Conservation (phyloP, 2,329 filamentous ascomycete species). For the Nannizzia gypsea region DNA sequence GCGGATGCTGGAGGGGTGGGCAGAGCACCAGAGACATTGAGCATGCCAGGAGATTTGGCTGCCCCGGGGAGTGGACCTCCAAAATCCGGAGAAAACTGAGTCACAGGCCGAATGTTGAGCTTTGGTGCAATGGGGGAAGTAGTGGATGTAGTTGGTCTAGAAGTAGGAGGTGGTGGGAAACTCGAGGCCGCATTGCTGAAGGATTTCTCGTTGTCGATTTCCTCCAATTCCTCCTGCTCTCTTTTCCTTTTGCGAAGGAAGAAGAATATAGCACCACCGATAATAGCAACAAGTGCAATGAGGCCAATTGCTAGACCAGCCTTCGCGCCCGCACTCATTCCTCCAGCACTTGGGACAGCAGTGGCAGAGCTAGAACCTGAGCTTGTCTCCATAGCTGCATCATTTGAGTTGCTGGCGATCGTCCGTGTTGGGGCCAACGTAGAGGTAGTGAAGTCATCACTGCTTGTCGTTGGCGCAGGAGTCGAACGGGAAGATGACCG, state of each 20-base stretch:
- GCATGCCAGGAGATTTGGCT: constrained; percentile 13
- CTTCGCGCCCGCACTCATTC: constrained; percentile 43
- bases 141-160: constrained; percentile 23
- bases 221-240: constrained; percentile 39
- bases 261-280: constrained; percentile 60
- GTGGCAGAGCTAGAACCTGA: constrained; percentile 17
- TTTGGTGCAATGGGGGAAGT: constrained; percentile 52
- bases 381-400: constrained; percentile 10
- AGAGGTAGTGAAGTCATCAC: constrained; percentile 5
- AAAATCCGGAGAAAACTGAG: constrained; percentile 66
- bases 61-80: constrained; percentile 18
- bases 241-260: constrained; percentile 61
- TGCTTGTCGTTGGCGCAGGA: constrained; percentile 4
- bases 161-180: constrained; percentile 21
- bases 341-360: constrained; percentile 18
- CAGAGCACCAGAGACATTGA: constrained; percentile 18
- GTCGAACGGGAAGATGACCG: constrained; percentile 9
- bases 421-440: constrained; percentile 1
- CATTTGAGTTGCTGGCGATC: constrained; percentile 5
- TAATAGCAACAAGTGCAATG: constrained; percentile 53
- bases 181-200: constrained; percentile 23
- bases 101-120: constrained; percentile 72
- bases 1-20: constrained; percentile 17
- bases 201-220: constrained; percentile 53
- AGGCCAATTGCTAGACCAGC: constrained; percentile 80